phyloP scores from a whole-genome alignment of 352 stramenopile genomes.

The Globisporangium irregulare region DNA sequence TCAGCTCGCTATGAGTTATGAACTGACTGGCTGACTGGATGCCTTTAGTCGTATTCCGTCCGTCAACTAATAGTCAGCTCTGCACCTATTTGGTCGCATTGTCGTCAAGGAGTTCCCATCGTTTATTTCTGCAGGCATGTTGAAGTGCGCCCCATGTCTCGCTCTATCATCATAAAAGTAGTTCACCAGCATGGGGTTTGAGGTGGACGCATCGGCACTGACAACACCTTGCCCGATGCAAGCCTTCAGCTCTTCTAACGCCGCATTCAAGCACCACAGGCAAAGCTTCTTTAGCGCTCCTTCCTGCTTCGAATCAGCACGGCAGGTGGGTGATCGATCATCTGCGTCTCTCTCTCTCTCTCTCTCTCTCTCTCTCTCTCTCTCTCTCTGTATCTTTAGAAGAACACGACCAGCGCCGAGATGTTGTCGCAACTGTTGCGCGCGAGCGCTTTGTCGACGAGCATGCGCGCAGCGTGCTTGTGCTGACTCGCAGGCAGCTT shows the following conservation, averaged over 20 bases:
- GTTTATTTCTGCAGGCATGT: not conserved
- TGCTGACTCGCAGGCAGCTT: conserved; percentile 34
- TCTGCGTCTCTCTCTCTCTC: not conserved
- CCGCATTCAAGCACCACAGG: not conserved
- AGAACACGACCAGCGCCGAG: conserved; percentile 72
- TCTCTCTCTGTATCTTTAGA: conserved; percentile 24
- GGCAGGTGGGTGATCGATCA: not conserved
- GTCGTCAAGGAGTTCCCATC: not conserved
- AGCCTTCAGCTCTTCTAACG: not conserved
- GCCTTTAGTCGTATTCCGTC: not conserved
- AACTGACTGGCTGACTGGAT: not conserved
- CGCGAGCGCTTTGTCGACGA: conserved; percentile 55
- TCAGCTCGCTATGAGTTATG: not conserved
- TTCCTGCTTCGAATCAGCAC: not conserved
- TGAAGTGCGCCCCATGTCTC: not conserved
- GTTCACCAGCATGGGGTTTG: not conserved
- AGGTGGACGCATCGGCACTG: not conserved
- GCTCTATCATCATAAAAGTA: not conserved
- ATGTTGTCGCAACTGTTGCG: conserved; percentile 74
- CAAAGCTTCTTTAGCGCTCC: not conserved
- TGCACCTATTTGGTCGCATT: not conserved
- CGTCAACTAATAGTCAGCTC: not conserved
- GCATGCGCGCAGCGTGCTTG: conserved; percentile 39
- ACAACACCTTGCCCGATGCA: not conserved
- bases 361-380: too few species aligned